Evolutionary conservation across 2,329 filamentous ascomycete genomes (phyloP).

Genomic region (Trichoderma aggressivum): DNA sequence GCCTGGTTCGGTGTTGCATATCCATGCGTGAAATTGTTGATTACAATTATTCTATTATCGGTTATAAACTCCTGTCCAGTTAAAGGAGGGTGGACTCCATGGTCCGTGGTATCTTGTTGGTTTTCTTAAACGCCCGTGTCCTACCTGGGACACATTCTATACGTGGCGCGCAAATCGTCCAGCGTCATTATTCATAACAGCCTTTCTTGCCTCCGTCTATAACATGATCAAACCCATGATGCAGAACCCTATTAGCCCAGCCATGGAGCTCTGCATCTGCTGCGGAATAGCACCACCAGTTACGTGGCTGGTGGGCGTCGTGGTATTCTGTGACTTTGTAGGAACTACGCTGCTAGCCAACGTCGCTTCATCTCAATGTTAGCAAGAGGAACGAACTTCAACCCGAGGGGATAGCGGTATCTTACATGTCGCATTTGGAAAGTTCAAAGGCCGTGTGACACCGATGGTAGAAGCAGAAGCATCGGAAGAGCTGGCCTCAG

Average conservation of each 20-base stretch:
- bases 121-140: constrained; percentile 23
- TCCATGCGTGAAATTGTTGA: constrained; percentile 9
- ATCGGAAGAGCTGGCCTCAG: neutral
- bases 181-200: constrained; percentile 19
- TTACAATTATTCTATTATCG: constrained; percentile 19
- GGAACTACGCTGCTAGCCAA: constrained; percentile 8
- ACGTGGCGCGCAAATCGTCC: constrained; percentile 17
- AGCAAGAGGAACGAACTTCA: neutral
- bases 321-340: constrained; percentile 26
- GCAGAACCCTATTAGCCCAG: constrained; percentile 36
- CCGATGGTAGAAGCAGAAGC: neutral
- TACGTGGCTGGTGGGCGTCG: constrained; percentile 28
- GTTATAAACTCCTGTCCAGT: constrained; percentile 6
- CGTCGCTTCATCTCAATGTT: constrained; percentile 10
- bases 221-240: constrained; percentile 37
- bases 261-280: constrained; percentile 34
- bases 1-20: neutral
- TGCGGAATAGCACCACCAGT: constrained; percentile 34
- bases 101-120: constrained; percentile 24
- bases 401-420: neutral
- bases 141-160: constrained; percentile 24
- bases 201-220: constrained; percentile 21
- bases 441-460: neutral
- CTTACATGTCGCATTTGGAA: constrained; percentile 18
- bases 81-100: neutral